These are phyloP conservation scores for Fomitopsis betulina DNA, from an alignment of 1,284 basidiomycete genomes.

Conservation along the genomic window DNA sequence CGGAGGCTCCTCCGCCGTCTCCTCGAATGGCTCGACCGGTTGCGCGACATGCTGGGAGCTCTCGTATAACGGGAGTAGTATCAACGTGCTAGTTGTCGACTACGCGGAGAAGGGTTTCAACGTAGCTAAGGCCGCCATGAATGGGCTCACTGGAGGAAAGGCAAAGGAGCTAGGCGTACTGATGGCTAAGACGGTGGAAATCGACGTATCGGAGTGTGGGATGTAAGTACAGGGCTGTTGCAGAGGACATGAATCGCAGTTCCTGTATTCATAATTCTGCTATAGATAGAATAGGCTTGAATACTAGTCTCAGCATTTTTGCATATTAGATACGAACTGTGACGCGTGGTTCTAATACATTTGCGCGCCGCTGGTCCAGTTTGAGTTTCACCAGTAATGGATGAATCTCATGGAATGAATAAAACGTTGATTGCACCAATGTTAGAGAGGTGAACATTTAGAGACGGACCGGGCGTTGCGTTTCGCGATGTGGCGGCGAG, in stretches of 20 bases:
- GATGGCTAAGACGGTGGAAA: slow-evolving; percentile 18
- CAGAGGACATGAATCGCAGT: too few species aligned
- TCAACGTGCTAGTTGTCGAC: slow-evolving; percentile 38
- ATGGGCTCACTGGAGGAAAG: slow-evolving; percentile 24
- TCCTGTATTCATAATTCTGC: too few species aligned
- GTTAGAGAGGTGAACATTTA: too few species aligned
- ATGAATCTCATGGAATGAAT: too few species aligned
- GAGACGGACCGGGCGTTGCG: too few species aligned
- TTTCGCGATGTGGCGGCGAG: too few species aligned
- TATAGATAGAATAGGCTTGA: background rate
- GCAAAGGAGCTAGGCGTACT: slow-evolving; percentile 20
- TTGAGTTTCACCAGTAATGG: background rate
- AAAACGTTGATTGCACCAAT: too few species aligned
- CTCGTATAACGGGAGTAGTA: slow-evolving; percentile 29
- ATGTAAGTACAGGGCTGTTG: slow-evolving; percentile 8
- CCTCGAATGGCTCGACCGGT: slow-evolving; percentile 31
- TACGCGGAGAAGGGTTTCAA: slow-evolving; percentile 33
- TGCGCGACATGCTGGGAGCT: slow-evolving; percentile 43
- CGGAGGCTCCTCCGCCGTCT: slow-evolving; percentile 38
- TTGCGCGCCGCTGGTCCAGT: background rate
- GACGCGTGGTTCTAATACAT: too few species aligned
- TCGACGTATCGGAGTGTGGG: slow-evolving; percentile 21
- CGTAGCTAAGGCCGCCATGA: slow-evolving; percentile 29
- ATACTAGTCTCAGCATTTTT: background rate
- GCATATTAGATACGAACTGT: too few species aligned